Conservation (phyloP, 176 grass and related monocot species). For the Juncus effusus region DNA sequence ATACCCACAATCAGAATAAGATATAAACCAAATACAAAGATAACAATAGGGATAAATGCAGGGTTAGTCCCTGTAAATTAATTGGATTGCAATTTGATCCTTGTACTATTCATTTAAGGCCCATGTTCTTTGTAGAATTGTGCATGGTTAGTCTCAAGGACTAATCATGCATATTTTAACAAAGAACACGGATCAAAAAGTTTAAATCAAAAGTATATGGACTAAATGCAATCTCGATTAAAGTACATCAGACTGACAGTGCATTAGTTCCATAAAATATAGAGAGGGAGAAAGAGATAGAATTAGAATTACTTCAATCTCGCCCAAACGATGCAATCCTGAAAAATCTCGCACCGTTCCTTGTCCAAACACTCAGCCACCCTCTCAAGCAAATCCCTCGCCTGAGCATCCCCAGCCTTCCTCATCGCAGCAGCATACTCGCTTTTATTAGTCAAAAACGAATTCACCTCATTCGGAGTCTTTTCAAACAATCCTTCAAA, state of each 20-base stretch:
- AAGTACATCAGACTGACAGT: constrained; percentile 19
- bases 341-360: constrained; percentile 57
- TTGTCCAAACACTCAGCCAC: constrained; percentile 54
- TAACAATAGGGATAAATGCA: background rate
- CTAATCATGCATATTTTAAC: too few relatives aligned
- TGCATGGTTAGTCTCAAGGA: too few relatives aligned
- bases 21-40: background rate
- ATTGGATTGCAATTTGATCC: background rate
- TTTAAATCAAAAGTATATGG: background rate
- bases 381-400: constrained; percentile 51
- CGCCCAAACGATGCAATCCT: constrained; percentile 64
- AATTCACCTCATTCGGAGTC: constrained; percentile 70
- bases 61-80: background rate
- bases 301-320: constrained; percentile 58
- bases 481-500: constrained; percentile 77
- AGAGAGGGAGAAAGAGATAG: constrained; percentile 8
- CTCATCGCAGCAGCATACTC: constrained; percentile 57
- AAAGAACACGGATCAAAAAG: too few relatives aligned
- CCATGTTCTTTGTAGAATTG: background rate
- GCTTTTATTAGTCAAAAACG: constrained; percentile 52
- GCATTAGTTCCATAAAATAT: constrained; percentile 1
- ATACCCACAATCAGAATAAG: constrained; percentile 6
- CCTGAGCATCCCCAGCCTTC: constrained; percentile 72
- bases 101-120: background rate
- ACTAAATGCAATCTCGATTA: background rate